Evolutionary conservation across 768 basidiomycete genomes (phyloP).

Genomic region (Gautieria morchelliformis): DNA sequence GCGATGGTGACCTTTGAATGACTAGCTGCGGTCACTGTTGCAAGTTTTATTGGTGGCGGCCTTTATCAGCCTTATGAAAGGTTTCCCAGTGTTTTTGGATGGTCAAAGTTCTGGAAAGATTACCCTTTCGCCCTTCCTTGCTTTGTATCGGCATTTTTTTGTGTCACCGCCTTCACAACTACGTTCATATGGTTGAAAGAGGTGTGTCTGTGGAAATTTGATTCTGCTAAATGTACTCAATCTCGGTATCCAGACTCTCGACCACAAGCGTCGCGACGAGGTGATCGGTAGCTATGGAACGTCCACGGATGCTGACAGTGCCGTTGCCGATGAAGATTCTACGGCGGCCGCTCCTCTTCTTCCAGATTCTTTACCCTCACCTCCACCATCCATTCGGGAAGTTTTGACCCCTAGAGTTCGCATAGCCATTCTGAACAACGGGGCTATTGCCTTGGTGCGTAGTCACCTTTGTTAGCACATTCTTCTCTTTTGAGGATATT

Average conservation of each 20-base stretch:
- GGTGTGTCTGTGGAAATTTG: background rate
- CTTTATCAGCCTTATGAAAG: background rate
- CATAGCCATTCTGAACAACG: too few relatives aligned
- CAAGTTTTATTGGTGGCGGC: slow-evolving; percentile 15
- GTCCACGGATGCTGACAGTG: background rate
- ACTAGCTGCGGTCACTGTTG: background rate
- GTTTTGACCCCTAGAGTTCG: background rate
- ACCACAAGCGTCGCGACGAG: too few relatives aligned
- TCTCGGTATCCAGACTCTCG: too few relatives aligned
- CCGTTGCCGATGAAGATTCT: background rate
- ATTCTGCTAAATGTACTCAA: background rate
- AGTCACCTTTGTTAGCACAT: background rate
- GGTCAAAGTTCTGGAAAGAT: too few relatives aligned
- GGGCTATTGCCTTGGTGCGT: background rate
- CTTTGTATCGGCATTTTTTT: background rate
- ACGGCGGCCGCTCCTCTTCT: background rate
- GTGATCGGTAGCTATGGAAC: too few relatives aligned
- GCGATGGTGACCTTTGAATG: background rate
- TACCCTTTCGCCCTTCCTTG: background rate
- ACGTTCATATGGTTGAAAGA: too few relatives aligned
- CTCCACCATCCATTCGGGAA: too few relatives aligned
- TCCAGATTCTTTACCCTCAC: background rate
- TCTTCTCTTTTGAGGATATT: background rate
- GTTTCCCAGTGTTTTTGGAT: background rate
- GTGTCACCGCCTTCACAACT: background rate